Evolutionary conservation across 768 basidiomycete species (phyloP).

Genomic region (Lentinus brumalis): DNA sequence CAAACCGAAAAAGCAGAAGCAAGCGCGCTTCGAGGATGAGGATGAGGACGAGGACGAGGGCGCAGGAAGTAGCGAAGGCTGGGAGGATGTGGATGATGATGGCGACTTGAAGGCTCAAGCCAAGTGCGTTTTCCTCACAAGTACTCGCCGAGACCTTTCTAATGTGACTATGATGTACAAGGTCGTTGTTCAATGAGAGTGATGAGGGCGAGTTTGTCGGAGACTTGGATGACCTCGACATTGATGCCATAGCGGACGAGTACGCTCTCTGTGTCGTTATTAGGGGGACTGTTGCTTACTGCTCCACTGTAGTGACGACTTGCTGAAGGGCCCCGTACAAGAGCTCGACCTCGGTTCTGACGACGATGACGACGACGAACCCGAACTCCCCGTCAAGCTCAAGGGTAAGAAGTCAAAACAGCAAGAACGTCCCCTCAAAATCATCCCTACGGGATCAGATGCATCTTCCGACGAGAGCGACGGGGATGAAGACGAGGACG

Average conservation of each 20-base stretch:
- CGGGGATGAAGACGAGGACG: constrained; percentile 39
- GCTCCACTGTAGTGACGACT: constrained; percentile 45
- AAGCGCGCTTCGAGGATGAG: constrained; percentile 31
- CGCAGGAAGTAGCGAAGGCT: constrained; percentile 43
- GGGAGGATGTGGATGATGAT: constrained; percentile 64
- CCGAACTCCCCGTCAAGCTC: constrained; percentile 30
- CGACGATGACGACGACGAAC: constrained; percentile 45
- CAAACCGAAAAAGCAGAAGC: constrained; percentile 21
- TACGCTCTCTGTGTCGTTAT: constrained; percentile 24
- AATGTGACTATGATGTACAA: constrained; percentile 23
- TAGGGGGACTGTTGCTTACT: neutral
- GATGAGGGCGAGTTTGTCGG: constrained; percentile 46
- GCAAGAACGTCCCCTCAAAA: constrained; percentile 46
- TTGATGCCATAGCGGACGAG: constrained; percentile 45
- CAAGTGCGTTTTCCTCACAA: constrained; percentile 36
- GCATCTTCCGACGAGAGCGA: constrained; percentile 44
- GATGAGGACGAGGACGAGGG: constrained; percentile 27
- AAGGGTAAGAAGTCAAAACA: constrained; percentile 58
- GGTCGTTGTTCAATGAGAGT: constrained; percentile 49
- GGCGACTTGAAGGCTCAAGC: constrained; percentile 44
- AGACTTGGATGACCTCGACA: constrained; percentile 52
- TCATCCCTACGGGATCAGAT: constrained; percentile 54
- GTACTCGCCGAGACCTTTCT: neutral
- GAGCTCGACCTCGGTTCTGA: constrained; percentile 69
- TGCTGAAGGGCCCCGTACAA: constrained; percentile 50